Percentiles rank a stretch among this genome's conserved stretches.
These are phyloP conservation scores for Candida berthetii DNA, from an alignment of 805 yeast genomes.

Conservation along the genomic window DNA sequence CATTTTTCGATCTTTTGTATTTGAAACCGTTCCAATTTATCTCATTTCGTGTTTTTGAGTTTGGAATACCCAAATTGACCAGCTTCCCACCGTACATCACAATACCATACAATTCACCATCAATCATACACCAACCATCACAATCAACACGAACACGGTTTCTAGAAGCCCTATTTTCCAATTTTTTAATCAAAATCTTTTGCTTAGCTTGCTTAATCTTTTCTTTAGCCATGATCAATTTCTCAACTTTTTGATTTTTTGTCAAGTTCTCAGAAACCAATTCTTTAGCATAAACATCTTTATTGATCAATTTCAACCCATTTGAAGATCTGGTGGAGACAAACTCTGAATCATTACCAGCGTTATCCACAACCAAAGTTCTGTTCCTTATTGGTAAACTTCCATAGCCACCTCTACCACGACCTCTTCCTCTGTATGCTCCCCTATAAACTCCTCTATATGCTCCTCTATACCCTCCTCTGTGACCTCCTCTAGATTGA, in stretches of 20 bases:
- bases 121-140: constrained; percentile 38
- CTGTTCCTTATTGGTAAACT: constrained; percentile 21
- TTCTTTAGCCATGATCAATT: constrained; percentile 13
- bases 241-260: constrained; percentile 17
- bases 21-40: constrained; percentile 26
- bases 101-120: constrained; percentile 38
- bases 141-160: constrained; percentile 32
- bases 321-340: constrained; percentile 26
- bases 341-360: constrained; percentile 9
- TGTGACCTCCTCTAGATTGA: background rate
- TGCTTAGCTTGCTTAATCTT: constrained; percentile 4
- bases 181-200: constrained; percentile 9
- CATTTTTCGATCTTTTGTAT: constrained; percentile 22
- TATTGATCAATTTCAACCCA: constrained; percentile 33
- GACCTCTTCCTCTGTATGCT: constrained; percentile 9
- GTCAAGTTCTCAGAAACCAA: constrained; percentile 14
- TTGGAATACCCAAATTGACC: constrained; percentile 27
- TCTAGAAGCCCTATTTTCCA: constrained; percentile 15
- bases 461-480: constrained; percentile 1
- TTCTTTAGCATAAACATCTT: constrained; percentile 28
- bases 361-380: constrained; percentile 23
- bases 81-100: constrained; percentile 32
- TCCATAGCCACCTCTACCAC: constrained; percentile 5
- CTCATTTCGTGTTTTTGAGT: constrained; percentile 8
- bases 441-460: constrained; percentile 7